Evolutionary conservation across 352 stramenopile species (phyloP), one percentile per base, ranked within the genome.

Genomic region (Phytophthora aleatoria): DNA sequence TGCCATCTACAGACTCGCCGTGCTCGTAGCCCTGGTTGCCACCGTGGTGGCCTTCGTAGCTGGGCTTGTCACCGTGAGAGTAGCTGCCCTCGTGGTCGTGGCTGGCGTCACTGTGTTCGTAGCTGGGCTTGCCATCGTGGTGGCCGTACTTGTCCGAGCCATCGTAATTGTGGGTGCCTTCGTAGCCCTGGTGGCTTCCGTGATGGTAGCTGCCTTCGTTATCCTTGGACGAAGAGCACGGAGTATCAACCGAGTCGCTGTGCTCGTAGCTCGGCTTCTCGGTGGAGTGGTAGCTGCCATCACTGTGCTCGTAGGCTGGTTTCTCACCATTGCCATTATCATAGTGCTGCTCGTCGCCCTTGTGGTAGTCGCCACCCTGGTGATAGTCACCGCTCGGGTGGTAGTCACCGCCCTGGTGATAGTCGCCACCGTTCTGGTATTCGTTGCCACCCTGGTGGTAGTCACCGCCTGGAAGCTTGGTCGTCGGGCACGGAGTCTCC

Each of bases 21-120:
- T 7, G 3, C 3, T 50, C 49, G 47, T 64, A 64, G 48, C 12
- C 20, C 1, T 35, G 15, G 11, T 57, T 51, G 3, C 11, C 59
- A 12, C 13, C 12, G 33, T 54, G 24, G 26, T 30, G 9, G 41
- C 55, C 49, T 20, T 38, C 33, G 33, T 38, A 38, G 5, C 33
- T 38, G 5, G 33, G 33, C 33, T 38, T 38, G 7, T 20, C 12
- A 16, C 9, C 16, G 12, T 43, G 12, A 5, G 8, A 0, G 24
- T 45, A 15, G 20, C 6, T 26, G 26, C 49, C 36, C 36, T 11
- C 57, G 36, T 7, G 3, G 2, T 50, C 49, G 47, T 64, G 58
- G 48, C 12, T 31, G 1, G 45, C 20, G 26, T 58, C 36, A 36
- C 9, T 64, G 36, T 7, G 3, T 6, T 50, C 49, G 47, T 64